Conservation (phyloP, 179 eudicot species). For the Heliamphora pulchella region DNA sequence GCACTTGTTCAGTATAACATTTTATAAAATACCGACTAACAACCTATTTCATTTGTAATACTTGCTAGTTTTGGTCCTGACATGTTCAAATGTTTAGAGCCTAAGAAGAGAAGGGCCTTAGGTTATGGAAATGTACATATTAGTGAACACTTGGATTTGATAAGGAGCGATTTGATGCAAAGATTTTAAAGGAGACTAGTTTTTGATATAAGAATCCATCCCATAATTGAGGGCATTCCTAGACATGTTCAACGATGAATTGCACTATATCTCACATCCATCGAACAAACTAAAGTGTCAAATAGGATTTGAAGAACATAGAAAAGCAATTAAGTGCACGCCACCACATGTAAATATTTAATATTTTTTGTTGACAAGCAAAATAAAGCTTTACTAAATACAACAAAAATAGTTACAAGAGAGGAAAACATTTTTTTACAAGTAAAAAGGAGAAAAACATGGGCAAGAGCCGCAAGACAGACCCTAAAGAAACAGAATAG, state of each 20-base stretch:
- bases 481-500: no score
- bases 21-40: background rate
- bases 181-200: background rate
- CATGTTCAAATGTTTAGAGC: background rate
- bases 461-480: no score
- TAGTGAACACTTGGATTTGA: background rate
- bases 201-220: background rate
- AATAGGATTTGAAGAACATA: background rate
- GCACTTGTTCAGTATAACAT: background rate
- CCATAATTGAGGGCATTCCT: background rate
- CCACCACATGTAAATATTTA: background rate
- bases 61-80: no score
- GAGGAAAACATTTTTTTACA: no score
- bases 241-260: background rate
- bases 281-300: background rate
- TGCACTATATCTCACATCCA: background rate
- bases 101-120: background rate
- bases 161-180: background rate
- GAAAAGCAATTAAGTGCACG: background rate
- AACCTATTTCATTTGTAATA: no score
- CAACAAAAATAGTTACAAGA: no score
- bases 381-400: no score
- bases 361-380: background rate
- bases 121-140: background rate
- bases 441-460: no score